Evolutionary conservation across 768 basidiomycete genomes (phyloP).

Genomic region (Lentinula sp.): DNA sequence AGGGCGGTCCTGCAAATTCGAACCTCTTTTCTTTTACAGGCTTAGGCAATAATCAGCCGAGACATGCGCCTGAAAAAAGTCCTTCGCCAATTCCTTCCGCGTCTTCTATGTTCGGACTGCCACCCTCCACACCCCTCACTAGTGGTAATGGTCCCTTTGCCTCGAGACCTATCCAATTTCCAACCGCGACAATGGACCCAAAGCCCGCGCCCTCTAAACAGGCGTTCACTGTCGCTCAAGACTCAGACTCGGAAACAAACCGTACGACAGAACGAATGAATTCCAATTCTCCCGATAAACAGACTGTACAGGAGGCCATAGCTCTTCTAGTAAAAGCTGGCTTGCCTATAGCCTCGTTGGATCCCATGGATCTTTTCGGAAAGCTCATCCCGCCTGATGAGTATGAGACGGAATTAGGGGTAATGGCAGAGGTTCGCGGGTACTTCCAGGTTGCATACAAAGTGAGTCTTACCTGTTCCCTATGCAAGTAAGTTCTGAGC

Average conservation of each 20-base stretch:
- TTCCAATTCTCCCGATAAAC: neutral
- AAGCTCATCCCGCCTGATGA: slow-evolving; percentile 25
- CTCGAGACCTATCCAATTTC: no score
- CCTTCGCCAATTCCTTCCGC: no score
- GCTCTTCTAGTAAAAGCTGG: neutral
- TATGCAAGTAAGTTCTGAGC: neutral
- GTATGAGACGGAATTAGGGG: slow-evolving; percentile 34
- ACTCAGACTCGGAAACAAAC: neutral
- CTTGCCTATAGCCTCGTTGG: slow-evolving; percentile 1
- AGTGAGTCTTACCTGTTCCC: slow-evolving; percentile 14
- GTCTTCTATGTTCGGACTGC: no score
- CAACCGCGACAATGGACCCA: no score
- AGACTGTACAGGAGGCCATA: neutral
- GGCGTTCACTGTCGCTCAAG: neutral
- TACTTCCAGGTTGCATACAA: slow-evolving; percentile 45
- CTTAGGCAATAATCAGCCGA: no score
- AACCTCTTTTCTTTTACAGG: no score
- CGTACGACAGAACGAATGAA: neutral
- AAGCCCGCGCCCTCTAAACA: neutral
- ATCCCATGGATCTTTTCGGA: slow-evolving; percentile 19
- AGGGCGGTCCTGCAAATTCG: no score
- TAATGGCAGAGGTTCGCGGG: slow-evolving; percentile 37
- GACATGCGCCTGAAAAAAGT: no score
- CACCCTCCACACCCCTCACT: no score
- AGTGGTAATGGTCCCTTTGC: no score